Base-by-base conservation (phyloP, 139 green algal species). In the Chloropicon primus region DNA sequence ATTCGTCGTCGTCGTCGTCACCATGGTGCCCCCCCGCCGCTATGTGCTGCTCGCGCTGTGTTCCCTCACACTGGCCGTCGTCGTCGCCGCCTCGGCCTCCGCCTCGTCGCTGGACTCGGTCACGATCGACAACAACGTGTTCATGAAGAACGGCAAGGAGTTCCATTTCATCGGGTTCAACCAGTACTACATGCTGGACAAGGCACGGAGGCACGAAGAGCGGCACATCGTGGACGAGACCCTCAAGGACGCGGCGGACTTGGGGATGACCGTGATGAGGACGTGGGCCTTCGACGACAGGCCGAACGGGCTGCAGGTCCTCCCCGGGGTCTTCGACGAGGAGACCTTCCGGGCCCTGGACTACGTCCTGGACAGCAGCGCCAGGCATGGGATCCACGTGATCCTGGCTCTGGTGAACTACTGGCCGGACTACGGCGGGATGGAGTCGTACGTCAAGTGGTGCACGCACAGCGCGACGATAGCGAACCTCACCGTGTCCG, bases 361-460 rank as follows among this genome's bases (percentile, higher is more conserved):
- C 78, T 93, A 76, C 77, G 62, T 94, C 24, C 0, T 95, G 2
- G 77, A 71, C 0, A 79, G 91, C 76, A 82, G 84, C 1, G 75
- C 76, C 0, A 73, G 26, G 5, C 79, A 82, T 0, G 78, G 83
- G 1, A 72, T 91, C 24, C 78, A 80, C 28, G 72, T 96, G 24
- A 77, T 93, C 5, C 78, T 94, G 72, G 80, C 71, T 1, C 77
- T 96, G 0, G 88, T 81, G 26, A 96, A 95, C 75, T 92, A 89
- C 62, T 94, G 88, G 89, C 3, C 77, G 0, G 86, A 91, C 3
- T 96, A 91, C 78, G 91, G 91, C 2, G 91, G 90, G 53, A 93
- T 96, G 86, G 27, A 71, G 2, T 83, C 90, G 53, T 95, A 95
- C 77, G 90, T 95, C 23, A 88, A 76, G 79, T 92, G 76, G 21